phyloP scores from a whole-genome alignment of 176 grass and related monocot genomes.

The Bolboschoenus planiculmis region DNA sequence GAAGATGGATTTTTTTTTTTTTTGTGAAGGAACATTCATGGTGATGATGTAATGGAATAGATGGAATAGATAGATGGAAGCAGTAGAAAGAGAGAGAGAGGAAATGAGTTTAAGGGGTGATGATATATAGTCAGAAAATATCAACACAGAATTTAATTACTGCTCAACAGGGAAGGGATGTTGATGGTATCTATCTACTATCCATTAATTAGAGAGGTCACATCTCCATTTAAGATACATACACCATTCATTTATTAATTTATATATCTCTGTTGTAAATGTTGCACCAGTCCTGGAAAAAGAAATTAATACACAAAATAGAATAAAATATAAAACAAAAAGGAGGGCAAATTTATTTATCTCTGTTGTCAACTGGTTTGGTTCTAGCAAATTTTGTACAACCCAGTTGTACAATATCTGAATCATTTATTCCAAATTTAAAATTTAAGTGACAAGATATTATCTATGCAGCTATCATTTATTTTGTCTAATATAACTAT shows the following conservation, averaged over 20 bases:
- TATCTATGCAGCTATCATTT: background rate
- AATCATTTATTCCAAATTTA: background rate
- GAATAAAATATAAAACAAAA: background rate
- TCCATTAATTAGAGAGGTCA: constrained; percentile 2
- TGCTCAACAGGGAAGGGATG: background rate
- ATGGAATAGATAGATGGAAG: background rate
- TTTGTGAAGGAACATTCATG: background rate
- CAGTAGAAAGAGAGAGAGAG: background rate
- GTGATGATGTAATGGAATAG: background rate
- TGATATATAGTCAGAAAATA: background rate
- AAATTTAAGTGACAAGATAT: background rate
- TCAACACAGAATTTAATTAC: background rate
- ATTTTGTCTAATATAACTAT: too few relatives aligned
- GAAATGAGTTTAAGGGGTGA: background rate
- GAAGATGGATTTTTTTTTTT: too few relatives aligned
- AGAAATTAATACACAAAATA: background rate
- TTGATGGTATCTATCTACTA: constrained; percentile 1
- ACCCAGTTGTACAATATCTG: background rate
- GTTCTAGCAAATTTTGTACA: background rate
- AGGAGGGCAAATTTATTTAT: background rate
- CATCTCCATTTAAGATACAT: constrained; percentile 14
- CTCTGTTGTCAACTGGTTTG: background rate
- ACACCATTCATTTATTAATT: background rate
- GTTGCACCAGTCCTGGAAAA: background rate
- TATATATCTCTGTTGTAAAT: constrained; percentile 9